Evolutionary conservation across 257 asterid genomes (phyloP), one percentile per base, ranked within the genome.

Genomic region (Solanum virginianum): DNA sequence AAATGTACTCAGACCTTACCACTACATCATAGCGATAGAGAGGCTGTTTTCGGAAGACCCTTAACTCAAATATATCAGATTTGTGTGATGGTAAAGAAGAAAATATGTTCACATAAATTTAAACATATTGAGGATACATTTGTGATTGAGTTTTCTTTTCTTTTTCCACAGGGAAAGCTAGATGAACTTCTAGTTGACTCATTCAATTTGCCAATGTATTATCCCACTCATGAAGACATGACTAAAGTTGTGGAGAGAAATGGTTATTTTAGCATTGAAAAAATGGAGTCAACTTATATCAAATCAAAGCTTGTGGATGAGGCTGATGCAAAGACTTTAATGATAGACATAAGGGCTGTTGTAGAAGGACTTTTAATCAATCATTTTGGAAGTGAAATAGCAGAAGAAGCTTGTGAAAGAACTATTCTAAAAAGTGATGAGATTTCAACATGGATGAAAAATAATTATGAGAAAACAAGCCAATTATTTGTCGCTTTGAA

Each of bases 131-230:
- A 32, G 2, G 36, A 32, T 49, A 49, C 9, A 13, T 22, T 7
- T 51, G 36, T 60, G 10, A 32, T 47, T 18, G 20, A 22, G 0
- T 2, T n/a, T 9, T 63, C 16, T 16, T 49, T 65, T 7, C 26
- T 63, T n/a, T 36, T 29, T 5, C 1, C 6, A 83, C 88, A 90
- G 94, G 93, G 91, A 86, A 70, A 53, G 53, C 1, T 88, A 1
- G 54, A 82, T 43, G 88, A 89, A 71, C 88, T 87, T 63, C 74
- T 83, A 84, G 88, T 91, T 9, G 89, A 90, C 57, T 63, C 94
- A 6, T 91, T 90, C 88, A 90, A 93, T 85, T 86, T 93, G 56
- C 94, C 94, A 12, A 18, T 88, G 59, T 90, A 90, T 71, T 88
- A 85, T 22, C 70, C 92, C 29, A 29, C 29, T 29, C 29, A 29